These are phyloP conservation scores for Termitomyces sp. DNA, from an alignment of 768 basidiomycete genomes.

Conservation along the genomic window DNA sequence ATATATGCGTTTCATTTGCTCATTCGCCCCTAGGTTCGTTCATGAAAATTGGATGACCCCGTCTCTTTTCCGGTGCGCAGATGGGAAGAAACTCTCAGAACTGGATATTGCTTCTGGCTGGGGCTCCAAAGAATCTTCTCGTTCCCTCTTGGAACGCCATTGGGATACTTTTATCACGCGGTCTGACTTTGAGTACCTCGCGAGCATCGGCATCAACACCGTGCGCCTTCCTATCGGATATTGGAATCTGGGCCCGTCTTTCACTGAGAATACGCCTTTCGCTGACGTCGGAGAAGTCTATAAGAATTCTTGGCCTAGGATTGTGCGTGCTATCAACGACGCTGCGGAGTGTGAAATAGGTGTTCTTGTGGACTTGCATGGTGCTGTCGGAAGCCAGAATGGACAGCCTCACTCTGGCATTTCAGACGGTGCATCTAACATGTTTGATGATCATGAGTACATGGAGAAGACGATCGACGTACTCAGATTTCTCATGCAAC, in stretches of 20 bases:
- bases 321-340: slow-evolving; percentile 54
- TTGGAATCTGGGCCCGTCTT: slow-evolving; percentile 54
- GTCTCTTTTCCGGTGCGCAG: slow-evolving; percentile 54
- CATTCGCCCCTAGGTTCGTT: slow-evolving; percentile 47
- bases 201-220: slow-evolving; percentile 62
- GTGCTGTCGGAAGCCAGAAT: slow-evolving; percentile 75
- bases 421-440: slow-evolving; percentile 41
- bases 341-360: slow-evolving; percentile 60
- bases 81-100: slow-evolving; percentile 46
- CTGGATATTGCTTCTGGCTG: slow-evolving; percentile 65
- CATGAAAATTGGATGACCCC: slow-evolving; percentile 75
- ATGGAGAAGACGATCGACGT: slow-evolving; percentile 47
- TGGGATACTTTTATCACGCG: slow-evolving; percentile 73
- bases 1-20: background rate
- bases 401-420: slow-evolving; percentile 65
- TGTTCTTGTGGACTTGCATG: slow-evolving; percentile 65
- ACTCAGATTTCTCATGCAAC: slow-evolving; percentile 37
- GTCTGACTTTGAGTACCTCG: slow-evolving; percentile 63
- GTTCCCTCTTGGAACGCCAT: slow-evolving; percentile 56
- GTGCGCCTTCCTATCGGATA: slow-evolving; percentile 59
- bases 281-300: slow-evolving; percentile 45
- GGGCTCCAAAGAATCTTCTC: slow-evolving; percentile 37
- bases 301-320: slow-evolving; percentile 59
- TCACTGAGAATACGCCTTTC: slow-evolving; percentile 64
- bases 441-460: slow-evolving; percentile 41